Evolutionary conservation across 2,329 filamentous ascomycete genomes (phyloP).

Genomic region (Colletotrichum lupini): DNA sequence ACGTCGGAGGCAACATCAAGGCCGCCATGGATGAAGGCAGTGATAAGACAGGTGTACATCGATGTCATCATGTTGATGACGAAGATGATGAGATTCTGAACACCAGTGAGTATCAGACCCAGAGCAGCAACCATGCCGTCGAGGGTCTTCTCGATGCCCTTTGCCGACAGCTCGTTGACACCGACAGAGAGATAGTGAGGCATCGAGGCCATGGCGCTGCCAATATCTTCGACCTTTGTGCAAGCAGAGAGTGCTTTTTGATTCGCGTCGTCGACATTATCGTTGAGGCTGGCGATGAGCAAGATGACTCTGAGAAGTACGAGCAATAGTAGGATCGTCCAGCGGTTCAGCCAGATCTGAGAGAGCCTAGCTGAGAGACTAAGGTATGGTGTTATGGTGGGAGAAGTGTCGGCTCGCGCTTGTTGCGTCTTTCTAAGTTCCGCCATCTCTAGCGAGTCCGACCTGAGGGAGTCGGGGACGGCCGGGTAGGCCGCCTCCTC

Average conservation of each 20-base stretch:
- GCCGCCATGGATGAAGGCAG: constrained; percentile 82
- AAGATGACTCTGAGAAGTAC: constrained; percentile 86
- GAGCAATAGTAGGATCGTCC: constrained; percentile 90
- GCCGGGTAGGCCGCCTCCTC: constrained; percentile 45
- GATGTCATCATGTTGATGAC: constrained; percentile 91
- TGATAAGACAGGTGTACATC: constrained; percentile 91
- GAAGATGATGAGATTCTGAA: constrained; percentile 91
- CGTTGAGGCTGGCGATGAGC: constrained; percentile 77
- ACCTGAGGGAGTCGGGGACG: constrained; percentile 50
- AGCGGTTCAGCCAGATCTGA: constrained; percentile 97
- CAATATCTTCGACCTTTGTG: constrained; percentile 90
- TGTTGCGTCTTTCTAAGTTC: constrained; percentile 45
- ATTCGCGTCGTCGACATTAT: constrained; percentile 81
- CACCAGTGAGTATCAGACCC: constrained; percentile 80
- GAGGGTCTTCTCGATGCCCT: constrained; percentile 83
- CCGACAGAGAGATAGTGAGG: constrained; percentile 92
- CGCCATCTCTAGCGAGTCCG: constrained; percentile 50
- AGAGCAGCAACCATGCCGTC: constrained; percentile 83
- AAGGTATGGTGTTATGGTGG: constrained; percentile 88
- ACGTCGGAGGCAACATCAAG: constrained; percentile 72
- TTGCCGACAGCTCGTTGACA: constrained; percentile 86
- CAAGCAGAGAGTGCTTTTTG: constrained; percentile 88
- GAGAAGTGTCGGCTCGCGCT: constrained; percentile 66
- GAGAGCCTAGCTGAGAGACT: constrained; percentile 89
- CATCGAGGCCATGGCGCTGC: constrained; percentile 97